A percentile compares a stretch with the other conserved stretches of the same genome.
phyloP scores from a whole-genome alignment of 2,329 filamentous ascomycete species.

The Fusarium sp. region DNA sequence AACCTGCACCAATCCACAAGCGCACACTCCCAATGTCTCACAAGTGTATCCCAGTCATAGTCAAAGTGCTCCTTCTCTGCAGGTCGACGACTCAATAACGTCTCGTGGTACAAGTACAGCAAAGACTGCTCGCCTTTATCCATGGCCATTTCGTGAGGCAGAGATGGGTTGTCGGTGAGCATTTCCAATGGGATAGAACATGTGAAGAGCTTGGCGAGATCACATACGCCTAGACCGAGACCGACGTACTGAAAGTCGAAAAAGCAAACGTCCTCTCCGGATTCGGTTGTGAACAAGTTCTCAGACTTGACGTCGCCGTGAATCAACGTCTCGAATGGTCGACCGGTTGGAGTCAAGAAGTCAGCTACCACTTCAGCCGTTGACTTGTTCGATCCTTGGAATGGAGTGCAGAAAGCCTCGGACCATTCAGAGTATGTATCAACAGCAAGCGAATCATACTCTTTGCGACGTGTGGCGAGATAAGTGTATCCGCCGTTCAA shows the following conservation, averaged over 20 bases:
- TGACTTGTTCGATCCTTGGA: conserved; percentile 47
- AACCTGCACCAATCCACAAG: conserved; percentile 76
- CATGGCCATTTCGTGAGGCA: conserved; percentile 61
- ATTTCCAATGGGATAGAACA: conserved; percentile 71
- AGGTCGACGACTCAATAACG: conserved; percentile 47
- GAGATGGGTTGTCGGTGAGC: conserved; percentile 53
- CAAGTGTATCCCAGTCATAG: conserved; percentile 67
- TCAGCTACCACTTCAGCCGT: conserved; percentile 66
- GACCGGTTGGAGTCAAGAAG: conserved; percentile 61
- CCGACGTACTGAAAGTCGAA: conserved; percentile 79
- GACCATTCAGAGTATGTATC: conserved; percentile 69
- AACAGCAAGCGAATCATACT: conserved; percentile 62
- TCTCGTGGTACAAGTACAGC: conserved; percentile 62
- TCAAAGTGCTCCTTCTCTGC: conserved; percentile 1
- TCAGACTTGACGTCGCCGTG: conserved; percentile 79
- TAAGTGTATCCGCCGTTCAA: conserved; percentile 77
- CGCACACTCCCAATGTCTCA: conserved; percentile 74
- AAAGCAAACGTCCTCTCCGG: conserved; percentile 67
- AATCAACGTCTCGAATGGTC: conserved; percentile 66
- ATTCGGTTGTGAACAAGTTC: conserved; percentile 69
- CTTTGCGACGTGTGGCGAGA: conserved; percentile 70
- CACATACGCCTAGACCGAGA: conserved; percentile 72
- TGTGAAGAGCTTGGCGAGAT: conserved; percentile 75
- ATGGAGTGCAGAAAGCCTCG: conserved; percentile 57
- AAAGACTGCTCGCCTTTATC: conserved; percentile 62